Percentiles rank a stretch among this genome's conserved stretches.
phyloP scores from a whole-genome alignment of 768 basidiomycete species.

The Crepidotus variabilis region DNA sequence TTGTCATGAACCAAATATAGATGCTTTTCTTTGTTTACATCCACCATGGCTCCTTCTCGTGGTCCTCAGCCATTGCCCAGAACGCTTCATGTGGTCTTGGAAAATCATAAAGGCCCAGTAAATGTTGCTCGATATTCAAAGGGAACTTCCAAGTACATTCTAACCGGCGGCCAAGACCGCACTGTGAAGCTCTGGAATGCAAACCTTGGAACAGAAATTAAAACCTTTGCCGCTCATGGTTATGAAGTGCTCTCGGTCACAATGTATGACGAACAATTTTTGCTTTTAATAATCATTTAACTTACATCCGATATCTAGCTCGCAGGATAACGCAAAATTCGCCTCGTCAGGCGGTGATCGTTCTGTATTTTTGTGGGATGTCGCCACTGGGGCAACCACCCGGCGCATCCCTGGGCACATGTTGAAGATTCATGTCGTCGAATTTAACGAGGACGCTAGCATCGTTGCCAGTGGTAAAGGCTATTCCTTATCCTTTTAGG shows the following conservation, averaged over 20 bases:
- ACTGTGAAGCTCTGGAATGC: slow-evolving; percentile 92
- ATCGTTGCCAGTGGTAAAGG: slow-evolving; percentile 82
- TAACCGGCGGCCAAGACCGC: slow-evolving; percentile 93
- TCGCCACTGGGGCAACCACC: slow-evolving; percentile 79
- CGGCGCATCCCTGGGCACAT: slow-evolving; percentile 85
- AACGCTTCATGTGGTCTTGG: slow-evolving; percentile 58
- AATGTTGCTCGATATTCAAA: slow-evolving; percentile 92
- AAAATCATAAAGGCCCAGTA: slow-evolving; percentile 76
- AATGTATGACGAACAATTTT: slow-evolving; percentile 53
- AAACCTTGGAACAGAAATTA: slow-evolving; percentile 81
- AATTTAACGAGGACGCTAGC: slow-evolving; percentile 84
- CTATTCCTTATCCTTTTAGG: background rate
- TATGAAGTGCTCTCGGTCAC: slow-evolving; percentile 92
- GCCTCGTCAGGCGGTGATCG: slow-evolving; percentile 94
- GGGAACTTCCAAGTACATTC: slow-evolving; percentile 80
- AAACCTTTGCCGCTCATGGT: slow-evolving; percentile 86
- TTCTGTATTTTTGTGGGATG: slow-evolving; percentile 94
- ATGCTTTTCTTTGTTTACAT: slow-evolving; percentile 4
- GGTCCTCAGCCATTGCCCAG: slow-evolving; percentile 53
- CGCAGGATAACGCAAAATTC: slow-evolving; percentile 92
- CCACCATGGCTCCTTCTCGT: slow-evolving; percentile 49
- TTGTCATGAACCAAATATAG: background rate
- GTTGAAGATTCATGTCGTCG: slow-evolving; percentile 86
- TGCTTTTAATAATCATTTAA: background rate
- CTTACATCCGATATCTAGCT: slow-evolving; percentile 34